phyloP scores from a whole-genome alignment of 2,329 filamentous ascomycete species.

The Aureobasidium sp. region DNA sequence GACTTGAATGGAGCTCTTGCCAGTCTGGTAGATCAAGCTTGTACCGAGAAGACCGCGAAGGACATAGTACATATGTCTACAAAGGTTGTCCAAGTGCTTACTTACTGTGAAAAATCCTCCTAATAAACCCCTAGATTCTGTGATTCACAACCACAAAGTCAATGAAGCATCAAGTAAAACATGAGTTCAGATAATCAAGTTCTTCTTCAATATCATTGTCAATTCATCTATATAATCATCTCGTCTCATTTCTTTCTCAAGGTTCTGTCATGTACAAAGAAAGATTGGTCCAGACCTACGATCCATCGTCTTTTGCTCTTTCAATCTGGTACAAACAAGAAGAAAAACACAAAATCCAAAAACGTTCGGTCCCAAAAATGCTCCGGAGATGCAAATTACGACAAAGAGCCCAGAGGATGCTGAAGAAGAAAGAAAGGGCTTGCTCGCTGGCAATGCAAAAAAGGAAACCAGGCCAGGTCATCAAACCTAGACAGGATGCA shows the following conservation, averaged over 20 bases:
- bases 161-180: too few relatives aligned
- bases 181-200: background rate
- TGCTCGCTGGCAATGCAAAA: background rate
- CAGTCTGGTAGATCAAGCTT: too few relatives aligned
- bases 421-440: background rate
- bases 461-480: background rate
- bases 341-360: background rate
- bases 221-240: background rate
- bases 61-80: too few relatives aligned
- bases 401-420: background rate
- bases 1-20: too few relatives aligned
- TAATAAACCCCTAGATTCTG: too few relatives aligned
- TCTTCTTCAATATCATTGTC: background rate
- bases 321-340: background rate
- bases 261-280: background rate
- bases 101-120: too few relatives aligned
- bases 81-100: too few relatives aligned
- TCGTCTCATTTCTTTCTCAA: background rate
- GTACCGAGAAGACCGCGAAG: too few relatives aligned
- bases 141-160: too few relatives aligned
- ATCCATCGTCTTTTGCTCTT: background rate
- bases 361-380: background rate
- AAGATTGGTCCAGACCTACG: background rate
- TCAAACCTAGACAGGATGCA: background rate
- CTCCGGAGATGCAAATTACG: slow-evolving; percentile 8